Conservation (phyloP, 2,329 filamentous ascomycete species). For the Malbranchea cinnamomea region DNA sequence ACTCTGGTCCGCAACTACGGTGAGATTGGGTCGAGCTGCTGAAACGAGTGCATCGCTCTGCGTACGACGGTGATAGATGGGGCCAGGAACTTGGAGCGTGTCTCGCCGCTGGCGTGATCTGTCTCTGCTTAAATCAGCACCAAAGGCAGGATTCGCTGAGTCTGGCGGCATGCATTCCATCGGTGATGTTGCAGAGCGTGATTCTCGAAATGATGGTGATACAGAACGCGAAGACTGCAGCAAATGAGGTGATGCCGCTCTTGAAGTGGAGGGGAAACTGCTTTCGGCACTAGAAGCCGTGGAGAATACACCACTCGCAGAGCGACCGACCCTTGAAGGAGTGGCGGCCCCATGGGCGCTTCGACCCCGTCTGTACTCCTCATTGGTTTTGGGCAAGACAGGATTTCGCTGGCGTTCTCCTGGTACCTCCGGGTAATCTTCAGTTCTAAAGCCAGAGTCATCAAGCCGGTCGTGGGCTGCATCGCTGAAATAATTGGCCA, state of each 20-base stretch:
- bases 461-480: constrained; percentile 36
- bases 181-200: constrained; percentile 12
- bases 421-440: constrained; percentile 42
- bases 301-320: constrained; percentile 20
- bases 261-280: constrained; percentile 8
- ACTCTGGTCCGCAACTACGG: constrained; percentile 2
- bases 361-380: constrained; percentile 23
- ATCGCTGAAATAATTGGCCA: constrained; percentile 34
- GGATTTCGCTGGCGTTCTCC: constrained; percentile 37
- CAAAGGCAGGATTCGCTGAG: constrained; percentile 5
- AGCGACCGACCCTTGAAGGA: constrained; percentile 26
- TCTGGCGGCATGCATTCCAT: constrained; percentile 8
- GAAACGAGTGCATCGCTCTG: constrained; percentile 4
- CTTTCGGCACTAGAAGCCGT: constrained; percentile 13
- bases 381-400: constrained; percentile 23
- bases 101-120: constrained; percentile 8
- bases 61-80: constrained; percentile 8
- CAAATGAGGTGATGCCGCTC: constrained; percentile 9
- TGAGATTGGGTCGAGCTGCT: neutral
- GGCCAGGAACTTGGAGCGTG: constrained; percentile 13
- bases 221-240: constrained; percentile 2
- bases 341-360: constrained; percentile 3
- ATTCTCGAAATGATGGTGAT: constrained; percentile 9
- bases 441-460: constrained; percentile 34
- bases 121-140: neutral